phyloP scores from a whole-genome alignment of 345 rosid genomes.

The Diplotaxis tenuifolia region DNA sequence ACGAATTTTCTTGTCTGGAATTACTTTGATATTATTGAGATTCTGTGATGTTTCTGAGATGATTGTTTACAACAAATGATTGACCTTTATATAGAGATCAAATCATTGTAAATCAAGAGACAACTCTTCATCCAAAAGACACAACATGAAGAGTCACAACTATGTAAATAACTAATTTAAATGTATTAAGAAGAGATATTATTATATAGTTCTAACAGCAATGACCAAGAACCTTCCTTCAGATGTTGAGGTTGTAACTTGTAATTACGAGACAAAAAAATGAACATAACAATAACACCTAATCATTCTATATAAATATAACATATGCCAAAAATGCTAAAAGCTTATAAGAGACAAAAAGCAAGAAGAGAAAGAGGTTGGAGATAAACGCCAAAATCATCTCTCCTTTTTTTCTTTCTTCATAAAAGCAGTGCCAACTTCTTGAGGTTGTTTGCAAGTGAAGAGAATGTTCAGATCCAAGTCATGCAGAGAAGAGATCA shows the following conservation, averaged over 20 bases:
- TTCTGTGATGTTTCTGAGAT: too few relatives aligned
- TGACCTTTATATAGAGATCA: too few relatives aligned
- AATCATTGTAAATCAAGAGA: too few relatives aligned
- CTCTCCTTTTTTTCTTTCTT: constrained; percentile 46
- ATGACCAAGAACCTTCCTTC: not conserved
- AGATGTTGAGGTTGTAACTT: not conserved
- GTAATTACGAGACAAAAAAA: not conserved
- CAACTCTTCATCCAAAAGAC: constrained; percentile 21
- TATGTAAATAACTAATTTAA: too few relatives aligned
- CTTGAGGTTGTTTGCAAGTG: constrained; percentile 25
- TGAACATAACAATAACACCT: not conserved
- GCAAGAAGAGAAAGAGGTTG: constrained; percentile 48
- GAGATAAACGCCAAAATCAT: constrained; percentile 49
- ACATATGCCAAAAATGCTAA: constrained; percentile 26
- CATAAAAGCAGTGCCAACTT: constrained; percentile 32
- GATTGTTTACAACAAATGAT: too few relatives aligned
- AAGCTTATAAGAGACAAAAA: constrained; percentile 39
- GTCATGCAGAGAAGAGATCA: constrained; percentile 39
- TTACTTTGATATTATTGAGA: too few relatives aligned
- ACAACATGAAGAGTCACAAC: too few relatives aligned
- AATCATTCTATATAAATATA: not conserved
- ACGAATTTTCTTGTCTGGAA: too few relatives aligned
- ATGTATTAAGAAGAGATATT: too few relatives aligned
- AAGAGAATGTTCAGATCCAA: constrained; percentile 37
- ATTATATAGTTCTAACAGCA: too few relatives aligned